A percentile compares a stretch with the other conserved stretches of the same genome.
Evolutionary conservation across 108 stramenopile species (phyloP).

Genomic region (Nitzschia palea): DNA sequence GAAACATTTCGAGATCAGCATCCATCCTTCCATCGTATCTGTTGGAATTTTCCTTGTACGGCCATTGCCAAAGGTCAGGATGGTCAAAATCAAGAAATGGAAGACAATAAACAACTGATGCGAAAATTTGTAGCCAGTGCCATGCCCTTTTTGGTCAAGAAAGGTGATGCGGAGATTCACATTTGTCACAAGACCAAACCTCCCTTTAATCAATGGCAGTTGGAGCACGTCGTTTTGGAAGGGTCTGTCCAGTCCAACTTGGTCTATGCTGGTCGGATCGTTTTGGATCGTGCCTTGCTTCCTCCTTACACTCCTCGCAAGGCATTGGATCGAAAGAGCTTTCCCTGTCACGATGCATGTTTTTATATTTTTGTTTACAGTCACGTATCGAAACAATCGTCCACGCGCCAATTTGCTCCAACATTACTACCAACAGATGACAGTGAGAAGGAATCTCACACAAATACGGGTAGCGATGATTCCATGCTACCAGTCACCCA

Average conservation of each 20-base stretch:
- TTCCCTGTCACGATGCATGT: conserved; percentile 91
- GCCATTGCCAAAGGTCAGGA: conserved; percentile 79
- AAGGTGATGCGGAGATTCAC: conserved; percentile 79
- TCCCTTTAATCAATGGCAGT: conserved; percentile 87
- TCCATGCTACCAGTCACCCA: too few species aligned
- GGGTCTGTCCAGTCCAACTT: background rate
- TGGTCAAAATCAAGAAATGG: conserved; percentile 90
- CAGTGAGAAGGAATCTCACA: too few species aligned
- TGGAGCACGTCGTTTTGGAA: conserved; percentile 60
- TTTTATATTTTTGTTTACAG: conserved; percentile 83
- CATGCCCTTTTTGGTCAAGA: conserved; percentile 25
- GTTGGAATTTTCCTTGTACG: conserved; percentile 93
- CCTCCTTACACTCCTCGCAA: conserved; percentile 85
- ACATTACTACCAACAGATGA: too few species aligned
- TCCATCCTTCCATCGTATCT: conserved; percentile 50
- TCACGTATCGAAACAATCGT: too few species aligned
- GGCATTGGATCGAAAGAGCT: conserved; percentile 82
- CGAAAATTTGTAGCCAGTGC: conserved; percentile 58
- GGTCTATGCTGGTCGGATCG: conserved; percentile 57
- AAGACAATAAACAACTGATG: conserved; percentile 73
- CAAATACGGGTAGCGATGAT: too few species aligned
- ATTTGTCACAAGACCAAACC: conserved; percentile 91
- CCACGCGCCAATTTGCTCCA: too few species aligned
- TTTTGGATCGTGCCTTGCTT: conserved; percentile 70
- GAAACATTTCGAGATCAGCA: conserved; percentile 39